Evolutionary conservation across 2,329 filamentous ascomycete genomes (phyloP).

Genomic region (Pseudogymnoascus sp.): DNA sequence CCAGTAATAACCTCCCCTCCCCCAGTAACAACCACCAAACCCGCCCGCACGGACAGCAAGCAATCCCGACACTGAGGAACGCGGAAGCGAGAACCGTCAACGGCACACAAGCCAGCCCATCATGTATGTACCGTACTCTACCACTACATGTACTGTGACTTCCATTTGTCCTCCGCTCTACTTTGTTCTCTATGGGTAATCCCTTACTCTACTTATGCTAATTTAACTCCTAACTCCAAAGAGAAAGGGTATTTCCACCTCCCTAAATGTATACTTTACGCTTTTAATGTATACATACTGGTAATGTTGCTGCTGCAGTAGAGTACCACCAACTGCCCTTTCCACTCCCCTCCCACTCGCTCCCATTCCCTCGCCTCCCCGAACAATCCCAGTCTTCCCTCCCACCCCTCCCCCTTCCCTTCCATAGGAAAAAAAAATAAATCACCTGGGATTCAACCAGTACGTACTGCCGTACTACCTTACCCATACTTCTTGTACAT

Average conservation of each 20-base stretch:
- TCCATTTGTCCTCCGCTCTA: too few relatives aligned
- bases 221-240: not conserved
- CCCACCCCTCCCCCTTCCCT: not conserved
- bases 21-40: not conserved
- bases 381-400: not conserved
- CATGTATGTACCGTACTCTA: not conserved
- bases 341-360: too few relatives aligned
- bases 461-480: not conserved
- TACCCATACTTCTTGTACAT: not conserved
- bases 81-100: not conserved
- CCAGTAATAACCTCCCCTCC: not conserved
- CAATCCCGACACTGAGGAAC: conserved; percentile 5
- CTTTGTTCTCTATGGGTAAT: too few relatives aligned
- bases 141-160: too few relatives aligned
- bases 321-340: not conserved
- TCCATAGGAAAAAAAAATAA: not conserved
- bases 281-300: not conserved
- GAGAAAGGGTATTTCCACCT: not conserved
- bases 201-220: not conserved
- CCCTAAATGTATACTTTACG: not conserved
- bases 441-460: not conserved
- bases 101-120: not conserved
- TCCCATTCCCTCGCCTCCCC: not conserved
- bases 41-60: conserved; percentile 4
- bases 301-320: not conserved